These are phyloP conservation scores for Thymus mandschuricus DNA, from an alignment of 257 asterid species.

Conservation along the genomic window DNA sequence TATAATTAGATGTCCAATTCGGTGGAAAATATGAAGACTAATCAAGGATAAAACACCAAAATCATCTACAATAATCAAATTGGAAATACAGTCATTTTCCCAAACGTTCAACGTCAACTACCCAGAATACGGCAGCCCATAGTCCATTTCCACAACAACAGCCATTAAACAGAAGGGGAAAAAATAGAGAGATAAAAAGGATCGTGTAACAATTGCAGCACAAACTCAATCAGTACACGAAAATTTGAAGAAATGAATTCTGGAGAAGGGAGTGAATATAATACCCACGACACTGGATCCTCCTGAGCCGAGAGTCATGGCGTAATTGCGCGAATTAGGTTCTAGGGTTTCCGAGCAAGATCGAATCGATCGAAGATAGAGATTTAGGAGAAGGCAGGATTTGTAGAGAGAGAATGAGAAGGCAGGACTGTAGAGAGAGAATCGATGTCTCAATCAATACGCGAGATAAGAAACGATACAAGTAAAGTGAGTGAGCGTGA, in stretches of 20 bases:
- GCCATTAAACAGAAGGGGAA: neutral
- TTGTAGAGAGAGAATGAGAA: constrained; percentile 23
- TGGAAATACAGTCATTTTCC: constrained; percentile 9
- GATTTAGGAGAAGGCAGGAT: neutral
- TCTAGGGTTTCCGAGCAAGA: constrained; percentile 26
- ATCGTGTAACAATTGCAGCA: neutral
- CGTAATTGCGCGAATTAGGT: constrained; percentile 22
- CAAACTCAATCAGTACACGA: neutral
- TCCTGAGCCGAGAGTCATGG: constrained; percentile 55
- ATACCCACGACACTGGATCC: constrained; percentile 52
- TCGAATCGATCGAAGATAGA: constrained; percentile 41
- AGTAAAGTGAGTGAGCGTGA: too few species aligned
- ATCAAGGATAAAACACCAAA: neutral
- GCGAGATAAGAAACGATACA: too few species aligned
- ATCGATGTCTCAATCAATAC: too few species aligned
- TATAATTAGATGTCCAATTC: neutral
- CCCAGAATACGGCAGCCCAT: constrained; percentile 6
- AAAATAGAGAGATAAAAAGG: neutral
- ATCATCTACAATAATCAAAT: neutral
- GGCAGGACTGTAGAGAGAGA: too few species aligned
- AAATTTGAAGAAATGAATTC: neutral
- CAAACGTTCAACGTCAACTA: neutral
- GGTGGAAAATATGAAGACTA: neutral
- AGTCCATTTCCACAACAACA: constrained; percentile 17
- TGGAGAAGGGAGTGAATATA: constrained; percentile 4